Conservation (phyloP, 331 rosid species). For the Pyrus hybrid region DNA sequence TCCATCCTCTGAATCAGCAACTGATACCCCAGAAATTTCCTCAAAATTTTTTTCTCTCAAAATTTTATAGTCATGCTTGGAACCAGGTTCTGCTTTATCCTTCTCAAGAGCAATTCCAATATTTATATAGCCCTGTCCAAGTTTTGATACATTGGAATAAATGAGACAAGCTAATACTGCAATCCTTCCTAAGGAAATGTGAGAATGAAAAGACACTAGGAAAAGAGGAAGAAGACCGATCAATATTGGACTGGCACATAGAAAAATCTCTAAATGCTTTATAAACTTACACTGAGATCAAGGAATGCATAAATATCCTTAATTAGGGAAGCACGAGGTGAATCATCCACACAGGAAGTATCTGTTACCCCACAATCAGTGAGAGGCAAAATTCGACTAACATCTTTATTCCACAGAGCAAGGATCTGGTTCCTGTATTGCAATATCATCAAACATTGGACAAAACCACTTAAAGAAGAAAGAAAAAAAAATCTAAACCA, state of each 20-base stretch:
- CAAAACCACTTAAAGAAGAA: neutral
- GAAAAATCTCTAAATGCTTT: neutral
- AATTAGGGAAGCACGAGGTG: constrained; percentile 49
- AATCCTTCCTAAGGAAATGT: neutral
- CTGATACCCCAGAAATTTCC: constrained; percentile 50
- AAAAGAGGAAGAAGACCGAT: neutral
- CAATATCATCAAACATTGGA: neutral
- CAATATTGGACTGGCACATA: constrained; percentile 6
- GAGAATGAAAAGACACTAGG: neutral
- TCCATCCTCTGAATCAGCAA: constrained; percentile 91
- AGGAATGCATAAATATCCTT: constrained; percentile 92
- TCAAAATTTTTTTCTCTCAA: constrained; percentile 54
- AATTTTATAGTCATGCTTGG: constrained; percentile 50
- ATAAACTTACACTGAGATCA: constrained; percentile 78
- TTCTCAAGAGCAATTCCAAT: constrained; percentile 87
- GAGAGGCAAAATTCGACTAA: constrained; percentile 86
- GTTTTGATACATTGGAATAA: constrained; percentile 7
- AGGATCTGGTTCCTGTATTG: constrained; percentile 81
- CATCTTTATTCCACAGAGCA: constrained; percentile 84
- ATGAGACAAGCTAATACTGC: neutral
- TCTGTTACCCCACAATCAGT: constrained; percentile 78
- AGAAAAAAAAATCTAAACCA: neutral
- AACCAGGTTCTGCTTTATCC: constrained; percentile 46
- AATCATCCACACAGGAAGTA: constrained; percentile 40
- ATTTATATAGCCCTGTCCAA: constrained; percentile 85